Evolutionary conservation across 352 stramenopile genomes (phyloP).

Genomic region (Globisporangium sylvaticum): DNA sequence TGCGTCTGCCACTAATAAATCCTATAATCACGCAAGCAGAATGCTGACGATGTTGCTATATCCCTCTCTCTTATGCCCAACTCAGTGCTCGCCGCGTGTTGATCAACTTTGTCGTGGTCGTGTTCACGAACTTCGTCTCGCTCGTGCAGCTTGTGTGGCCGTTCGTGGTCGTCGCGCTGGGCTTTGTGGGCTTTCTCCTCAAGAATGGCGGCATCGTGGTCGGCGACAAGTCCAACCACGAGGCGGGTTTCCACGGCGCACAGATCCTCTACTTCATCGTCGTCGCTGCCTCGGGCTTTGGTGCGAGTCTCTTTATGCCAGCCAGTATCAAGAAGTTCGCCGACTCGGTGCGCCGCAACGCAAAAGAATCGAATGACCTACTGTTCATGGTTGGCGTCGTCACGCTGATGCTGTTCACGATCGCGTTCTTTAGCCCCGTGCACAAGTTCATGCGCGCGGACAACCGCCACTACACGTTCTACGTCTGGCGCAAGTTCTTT

Average conservation of each 20-base stretch:
- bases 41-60: constrained; percentile 9
- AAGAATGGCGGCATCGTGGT: constrained; percentile 79
- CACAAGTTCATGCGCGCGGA: constrained; percentile 91
- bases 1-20: background rate
- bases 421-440: constrained; percentile 66
- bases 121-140: constrained; percentile 42
- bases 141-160: constrained; percentile 70
- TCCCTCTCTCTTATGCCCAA: background rate
- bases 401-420: constrained; percentile 28
- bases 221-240: constrained; percentile 83
- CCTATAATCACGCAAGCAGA: background rate
- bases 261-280: constrained; percentile 80
- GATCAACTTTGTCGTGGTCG: constrained; percentile 56
- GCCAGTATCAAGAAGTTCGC: constrained; percentile 33
- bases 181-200: constrained; percentile 64
- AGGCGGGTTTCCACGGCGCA: constrained; percentile 62
- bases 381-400: constrained; percentile 26
- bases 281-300: constrained; percentile 58
- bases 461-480: constrained; percentile 93
- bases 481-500: constrained; percentile 89
- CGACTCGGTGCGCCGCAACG: constrained; percentile 29
- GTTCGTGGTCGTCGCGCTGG: constrained; percentile 50
- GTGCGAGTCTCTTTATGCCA: constrained; percentile 37
- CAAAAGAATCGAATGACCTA: constrained; percentile 26
- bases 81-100: constrained; percentile 38